Evolutionary conservation across 768 basidiomycete species (phyloP).

Genomic region (Sistotremastrum suecicum): DNA sequence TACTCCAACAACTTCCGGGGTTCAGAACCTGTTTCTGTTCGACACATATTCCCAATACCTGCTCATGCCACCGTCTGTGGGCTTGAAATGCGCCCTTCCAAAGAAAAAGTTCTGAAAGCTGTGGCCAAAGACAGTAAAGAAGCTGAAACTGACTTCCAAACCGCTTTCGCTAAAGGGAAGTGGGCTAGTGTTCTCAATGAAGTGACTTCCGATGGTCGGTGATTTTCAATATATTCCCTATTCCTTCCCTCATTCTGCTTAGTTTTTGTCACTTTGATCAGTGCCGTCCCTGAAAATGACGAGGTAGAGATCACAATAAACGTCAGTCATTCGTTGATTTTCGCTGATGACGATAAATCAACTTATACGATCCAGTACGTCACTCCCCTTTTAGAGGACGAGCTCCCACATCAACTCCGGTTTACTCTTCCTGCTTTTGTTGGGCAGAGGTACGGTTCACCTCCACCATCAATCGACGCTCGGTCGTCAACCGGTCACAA

Average conservation of each 20-base stretch:
- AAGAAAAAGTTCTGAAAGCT: constrained; percentile 29
- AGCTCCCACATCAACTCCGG: constrained; percentile 30
- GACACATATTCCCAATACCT: constrained; percentile 37
- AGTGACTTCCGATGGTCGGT: constrained; percentile 38
- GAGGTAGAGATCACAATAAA: constrained; percentile 27
- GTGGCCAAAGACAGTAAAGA: constrained; percentile 32
- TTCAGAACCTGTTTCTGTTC: too few relatives aligned
- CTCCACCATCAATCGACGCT: constrained; percentile 24
- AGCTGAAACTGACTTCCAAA: constrained; percentile 26
- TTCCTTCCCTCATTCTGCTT: not conserved
- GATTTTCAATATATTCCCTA: too few relatives aligned
- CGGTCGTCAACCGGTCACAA: constrained; percentile 15
- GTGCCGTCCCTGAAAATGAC: constrained; percentile 30
- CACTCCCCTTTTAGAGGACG: constrained; percentile 39
- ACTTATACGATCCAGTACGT: constrained; percentile 24
- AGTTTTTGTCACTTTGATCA: constrained; percentile 49
- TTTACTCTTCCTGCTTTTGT: constrained; percentile 40
- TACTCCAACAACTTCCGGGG: too few relatives aligned
- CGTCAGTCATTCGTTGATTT: constrained; percentile 17
- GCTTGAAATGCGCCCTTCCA: constrained; percentile 33
- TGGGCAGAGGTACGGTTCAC: constrained; percentile 37
- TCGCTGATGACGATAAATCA: not conserved
- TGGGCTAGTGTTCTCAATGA: constrained; percentile 32
- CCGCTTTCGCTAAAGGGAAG: constrained; percentile 26
- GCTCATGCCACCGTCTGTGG: constrained; percentile 38